A percentile compares a stretch with the other conserved stretches of the same genome.
phyloP scores from a whole-genome alignment of 352 stramenopile genomes.

The Lagenidium giganteum region DNA sequence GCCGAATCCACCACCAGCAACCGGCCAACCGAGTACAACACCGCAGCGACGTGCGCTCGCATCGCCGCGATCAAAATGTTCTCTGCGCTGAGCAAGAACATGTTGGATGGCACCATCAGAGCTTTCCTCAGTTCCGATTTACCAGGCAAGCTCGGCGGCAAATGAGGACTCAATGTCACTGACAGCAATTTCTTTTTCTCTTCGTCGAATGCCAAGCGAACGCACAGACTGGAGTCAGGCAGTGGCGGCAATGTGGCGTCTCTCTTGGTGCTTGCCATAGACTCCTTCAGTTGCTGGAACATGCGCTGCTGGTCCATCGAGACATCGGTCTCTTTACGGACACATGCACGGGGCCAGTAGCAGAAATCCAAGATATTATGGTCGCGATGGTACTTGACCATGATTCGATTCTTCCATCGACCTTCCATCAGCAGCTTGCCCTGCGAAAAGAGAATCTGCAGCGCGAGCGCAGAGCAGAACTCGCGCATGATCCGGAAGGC shows the following conservation, averaged over 20 bases:
- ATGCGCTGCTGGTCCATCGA: conserved; percentile 60
- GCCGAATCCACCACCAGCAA: conserved; percentile 67
- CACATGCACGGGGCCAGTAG: conserved; percentile 76
- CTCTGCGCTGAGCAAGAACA: conserved; percentile 72
- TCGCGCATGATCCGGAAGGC: conserved; percentile 80
- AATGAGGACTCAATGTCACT: conserved; percentile 50
- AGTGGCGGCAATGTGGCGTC: conserved; percentile 28
- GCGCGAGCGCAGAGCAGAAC: conserved; percentile 72
- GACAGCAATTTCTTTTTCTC: conserved; percentile 60
- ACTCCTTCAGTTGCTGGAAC: conserved; percentile 51
- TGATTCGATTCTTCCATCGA: conserved; percentile 73
- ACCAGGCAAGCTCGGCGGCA: conserved; percentile 56
- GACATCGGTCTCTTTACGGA: conserved; percentile 40
- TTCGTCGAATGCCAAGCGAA: conserved; percentile 57
- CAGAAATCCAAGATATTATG: conserved; percentile 76
- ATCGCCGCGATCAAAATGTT: conserved; percentile 72
- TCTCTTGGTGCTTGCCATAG: conserved; percentile 11
- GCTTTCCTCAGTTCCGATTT: conserved; percentile 47
- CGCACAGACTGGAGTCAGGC: conserved; percentile 62
- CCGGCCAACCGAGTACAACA: conserved; percentile 66
- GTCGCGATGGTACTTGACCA: conserved; percentile 76
- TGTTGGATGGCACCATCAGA: conserved; percentile 69
- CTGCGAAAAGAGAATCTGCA: conserved; percentile 74
- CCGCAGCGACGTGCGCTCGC: conserved; percentile 64
- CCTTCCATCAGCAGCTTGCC: conserved; percentile 74